phyloP scores from a whole-genome alignment of 2,329 filamentous ascomycete species.

The Phaeomoniella chlamydospora region DNA sequence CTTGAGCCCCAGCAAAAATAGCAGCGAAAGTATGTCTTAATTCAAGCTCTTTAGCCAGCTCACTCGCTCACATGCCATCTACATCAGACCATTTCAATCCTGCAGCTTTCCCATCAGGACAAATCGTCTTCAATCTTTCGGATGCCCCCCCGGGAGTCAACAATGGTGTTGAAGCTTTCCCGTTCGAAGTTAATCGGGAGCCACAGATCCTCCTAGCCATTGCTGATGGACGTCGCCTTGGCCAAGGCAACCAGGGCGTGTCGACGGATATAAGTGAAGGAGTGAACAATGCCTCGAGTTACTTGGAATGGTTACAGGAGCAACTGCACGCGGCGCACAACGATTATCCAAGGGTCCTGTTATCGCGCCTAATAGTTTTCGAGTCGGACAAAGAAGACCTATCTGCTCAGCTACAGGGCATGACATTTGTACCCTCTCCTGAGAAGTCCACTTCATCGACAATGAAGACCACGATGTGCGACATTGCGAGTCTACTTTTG shows the following conservation, averaged over 20 bases:
- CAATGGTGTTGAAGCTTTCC: conserved; percentile 63
- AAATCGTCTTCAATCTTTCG: conserved; percentile 76
- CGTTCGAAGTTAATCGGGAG: conserved; percentile 83
- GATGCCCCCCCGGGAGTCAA: conserved; percentile 52
- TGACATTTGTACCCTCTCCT: conserved; percentile 55
- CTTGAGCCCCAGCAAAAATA: conserved; percentile 69
- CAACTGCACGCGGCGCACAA: conserved; percentile 59
- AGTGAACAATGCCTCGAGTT: neutral
- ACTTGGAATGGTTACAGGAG: conserved; percentile 31
- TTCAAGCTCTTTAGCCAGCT: conserved; percentile 2
- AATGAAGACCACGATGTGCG: conserved; percentile 67
- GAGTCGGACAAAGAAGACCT: conserved; percentile 41
- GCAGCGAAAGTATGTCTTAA: conserved; percentile 60
- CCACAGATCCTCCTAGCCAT: conserved; percentile 72
- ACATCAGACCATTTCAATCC: conserved; percentile 80
- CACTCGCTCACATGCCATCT: conserved; percentile 11
- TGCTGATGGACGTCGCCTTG: conserved; percentile 67
- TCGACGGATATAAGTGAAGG: neutral
- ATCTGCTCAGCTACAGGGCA: conserved; percentile 30
- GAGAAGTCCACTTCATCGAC: conserved; percentile 61
- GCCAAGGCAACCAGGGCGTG: too few relatives aligned
- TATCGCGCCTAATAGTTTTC: conserved; percentile 69
- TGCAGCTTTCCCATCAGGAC: conserved; percentile 69
- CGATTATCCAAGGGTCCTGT: conserved; percentile 58
- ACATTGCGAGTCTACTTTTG: conserved; percentile 58